Percentiles rank a stretch among this genome's conserved stretches.
phyloP scores from a whole-genome alignment of 805 yeast species.

The Starmerella floris region DNA sequence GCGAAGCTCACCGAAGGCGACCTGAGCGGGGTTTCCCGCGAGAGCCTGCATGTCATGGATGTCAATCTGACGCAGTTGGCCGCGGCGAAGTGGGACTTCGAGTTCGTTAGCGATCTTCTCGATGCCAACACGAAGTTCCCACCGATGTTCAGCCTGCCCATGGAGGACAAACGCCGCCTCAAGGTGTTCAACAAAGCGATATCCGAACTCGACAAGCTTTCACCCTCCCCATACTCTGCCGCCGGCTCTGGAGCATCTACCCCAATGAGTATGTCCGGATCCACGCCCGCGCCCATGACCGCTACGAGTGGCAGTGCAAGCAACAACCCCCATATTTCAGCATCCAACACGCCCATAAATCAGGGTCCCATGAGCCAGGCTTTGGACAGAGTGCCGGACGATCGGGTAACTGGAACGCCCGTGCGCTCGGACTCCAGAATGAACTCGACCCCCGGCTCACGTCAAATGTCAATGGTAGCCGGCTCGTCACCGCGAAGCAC shows the following conservation, averaged over 20 bases:
- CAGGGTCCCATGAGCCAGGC: background rate
- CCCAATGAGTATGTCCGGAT: background rate
- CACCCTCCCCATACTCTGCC: background rate
- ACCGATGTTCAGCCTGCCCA: conserved; percentile 18
- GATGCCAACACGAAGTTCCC: conserved; percentile 11
- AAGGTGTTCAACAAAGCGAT: conserved; percentile 13
- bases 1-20: conserved; percentile 7
- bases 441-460: background rate
- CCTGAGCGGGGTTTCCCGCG: conserved; percentile 1
- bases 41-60: conserved; percentile 1
- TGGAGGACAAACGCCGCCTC: conserved; percentile 16
- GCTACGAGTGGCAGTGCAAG: background rate
- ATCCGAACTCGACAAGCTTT: conserved; percentile 14
- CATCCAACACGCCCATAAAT: background rate
- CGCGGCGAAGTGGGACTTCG: conserved; percentile 7
- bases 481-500: no score
- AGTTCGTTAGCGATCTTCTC: conserved; percentile 9
- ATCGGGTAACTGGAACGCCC: background rate
- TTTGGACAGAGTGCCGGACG: background rate
- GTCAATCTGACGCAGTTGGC: conserved; percentile 6
- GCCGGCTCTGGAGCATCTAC: no score
- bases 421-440: no score
- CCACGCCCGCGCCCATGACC: background rate
- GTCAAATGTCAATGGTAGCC: no score
- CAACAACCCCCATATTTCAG: background rate